Base-by-base conservation (phyloP, 495 filamentous ascomycete species). In the Penicillium flavigenum region DNA sequence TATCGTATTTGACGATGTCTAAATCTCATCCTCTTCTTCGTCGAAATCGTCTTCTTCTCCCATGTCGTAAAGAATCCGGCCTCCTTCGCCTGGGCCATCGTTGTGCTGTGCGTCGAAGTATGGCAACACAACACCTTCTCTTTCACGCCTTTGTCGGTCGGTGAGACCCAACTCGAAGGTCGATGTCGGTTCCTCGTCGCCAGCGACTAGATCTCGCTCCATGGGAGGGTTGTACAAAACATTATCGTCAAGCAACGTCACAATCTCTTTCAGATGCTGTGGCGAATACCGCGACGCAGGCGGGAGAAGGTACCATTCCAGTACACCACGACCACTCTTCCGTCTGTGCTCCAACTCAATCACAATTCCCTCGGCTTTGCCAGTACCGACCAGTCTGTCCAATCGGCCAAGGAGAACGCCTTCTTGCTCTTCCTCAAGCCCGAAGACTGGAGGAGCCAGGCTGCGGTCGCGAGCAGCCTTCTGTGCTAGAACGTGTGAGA, bases 11-110 rank as follows among this genome's bases (percentile, higher is more conserved):
- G 19, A 50, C 31, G 26, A 19, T 19, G 26, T 72, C 72, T 68
- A 96, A 51, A 97, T 92, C 72, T 98, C 95, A 79, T 98, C 94
- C 68, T 98, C 95, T 74, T 98, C 95, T 59, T 98, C 94, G 67
- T 98, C 94, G 72, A 96, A 98, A 73, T 98, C 95, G 76, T 98
- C 94, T 76, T 96, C 95, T 51, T 83, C 82, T 29, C 93, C 94
- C 87, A 97, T 94, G 51, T 96, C 92, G 75, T 98, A 98, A 64
- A 98, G 65, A 51, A 98, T 98, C 59, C 92, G 80, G 0, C 95
- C 94, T 17, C 87, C 87, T 31, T 90, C 89, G 12, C 93, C 90
- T 12, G 88, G 89, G 0, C 86, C 86, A 38, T 86, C 75, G 32
- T 86, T 86, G 44, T 82, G 84, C 81, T 98, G 94, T 16, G 94